Conservation (phyloP, 2,329 filamentous ascomycete genomes). For the Sarocladiaceae sp. region DNA sequence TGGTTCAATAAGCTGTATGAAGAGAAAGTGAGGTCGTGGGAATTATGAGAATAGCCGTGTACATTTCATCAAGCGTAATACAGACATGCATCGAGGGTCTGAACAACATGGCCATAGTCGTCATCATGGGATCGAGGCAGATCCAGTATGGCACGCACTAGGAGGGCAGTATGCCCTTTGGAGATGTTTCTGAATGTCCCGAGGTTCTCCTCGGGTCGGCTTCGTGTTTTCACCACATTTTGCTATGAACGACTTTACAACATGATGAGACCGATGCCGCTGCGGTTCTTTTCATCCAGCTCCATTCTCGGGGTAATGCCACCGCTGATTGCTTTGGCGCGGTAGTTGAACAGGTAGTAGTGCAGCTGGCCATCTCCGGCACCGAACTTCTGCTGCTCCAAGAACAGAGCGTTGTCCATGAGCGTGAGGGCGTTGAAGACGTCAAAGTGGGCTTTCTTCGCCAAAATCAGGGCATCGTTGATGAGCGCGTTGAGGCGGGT, state of each 20-base stretch:
- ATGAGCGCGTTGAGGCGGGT: conserved; percentile 74
- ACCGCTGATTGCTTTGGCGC: conserved; percentile 75
- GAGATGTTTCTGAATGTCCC: no score
- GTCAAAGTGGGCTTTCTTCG: conserved; percentile 80
- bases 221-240: not conserved
- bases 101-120: no score
- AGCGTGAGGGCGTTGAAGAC: conserved; percentile 95
- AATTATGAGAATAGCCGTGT: not conserved
- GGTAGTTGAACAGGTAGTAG: conserved; percentile 98
- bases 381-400: conserved; percentile 91
- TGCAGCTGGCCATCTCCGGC: conserved; percentile 91
- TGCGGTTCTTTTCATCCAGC: conserved; percentile 69
- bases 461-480: conserved; percentile 79
- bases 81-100: no score
- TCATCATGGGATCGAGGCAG: no score
- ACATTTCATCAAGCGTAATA: no score
- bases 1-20: conserved; percentile 64
- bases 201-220: no score
- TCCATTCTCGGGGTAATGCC: conserved; percentile 76
- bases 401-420: conserved; percentile 89
- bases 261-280: conserved; percentile 88
- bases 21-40: conserved; percentile 43
- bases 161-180: no score
- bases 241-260: conserved; percentile 26
- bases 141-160: no score